These are phyloP conservation scores for Colletotrichum sp. DNA, from an alignment of 2,329 filamentous ascomycete genomes.

Conservation along the genomic window DNA sequence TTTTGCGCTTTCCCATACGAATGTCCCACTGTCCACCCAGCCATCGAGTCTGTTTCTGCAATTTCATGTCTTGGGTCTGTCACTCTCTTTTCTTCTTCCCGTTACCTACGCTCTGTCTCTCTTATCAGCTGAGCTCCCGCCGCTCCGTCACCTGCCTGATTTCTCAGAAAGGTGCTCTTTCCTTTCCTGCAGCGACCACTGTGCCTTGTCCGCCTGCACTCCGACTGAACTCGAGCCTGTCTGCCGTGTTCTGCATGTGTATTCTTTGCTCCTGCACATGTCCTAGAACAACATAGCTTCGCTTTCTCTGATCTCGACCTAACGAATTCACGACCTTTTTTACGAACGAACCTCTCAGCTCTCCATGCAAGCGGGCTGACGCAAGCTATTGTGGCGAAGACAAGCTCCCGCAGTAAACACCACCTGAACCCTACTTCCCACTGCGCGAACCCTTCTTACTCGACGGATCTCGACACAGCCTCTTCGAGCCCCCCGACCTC, in stretches of 20 bases:
- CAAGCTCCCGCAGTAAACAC: background rate
- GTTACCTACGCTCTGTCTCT: background rate
- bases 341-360: background rate
- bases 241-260: background rate
- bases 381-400: conserved; percentile 18
- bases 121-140: conserved; percentile 12
- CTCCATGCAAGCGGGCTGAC: conserved; percentile 7
- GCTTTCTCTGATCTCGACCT: background rate
- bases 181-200: background rate
- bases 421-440: background rate
- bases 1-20: conserved; percentile 5
- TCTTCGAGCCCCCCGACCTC: background rate
- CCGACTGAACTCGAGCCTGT: background rate
- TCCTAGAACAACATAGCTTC: background rate
- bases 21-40: background rate
- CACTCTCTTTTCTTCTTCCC: background rate
- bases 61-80: background rate
- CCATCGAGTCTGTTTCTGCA: background rate
- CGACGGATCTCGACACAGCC: conserved; percentile 6
- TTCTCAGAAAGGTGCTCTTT: background rate
- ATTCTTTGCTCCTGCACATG: background rate
- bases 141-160: background rate
- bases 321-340: background rate
- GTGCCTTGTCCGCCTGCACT: background rate
- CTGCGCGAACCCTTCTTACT: background rate